phyloP scores from a whole-genome alignment of 257 asterid genomes.

The Solanum rostratum region DNA sequence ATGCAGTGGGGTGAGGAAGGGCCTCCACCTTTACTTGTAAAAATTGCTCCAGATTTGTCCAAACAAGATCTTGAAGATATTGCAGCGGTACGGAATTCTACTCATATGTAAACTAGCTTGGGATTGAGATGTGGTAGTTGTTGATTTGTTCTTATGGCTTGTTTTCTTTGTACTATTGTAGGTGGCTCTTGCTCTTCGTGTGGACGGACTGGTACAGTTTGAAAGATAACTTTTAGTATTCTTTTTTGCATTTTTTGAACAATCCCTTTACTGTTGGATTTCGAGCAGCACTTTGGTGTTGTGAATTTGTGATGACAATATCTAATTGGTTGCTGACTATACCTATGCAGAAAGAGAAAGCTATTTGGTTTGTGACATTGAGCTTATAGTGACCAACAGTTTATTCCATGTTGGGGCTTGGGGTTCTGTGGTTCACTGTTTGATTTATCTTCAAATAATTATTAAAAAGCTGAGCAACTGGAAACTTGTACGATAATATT shows the following conservation, averaged over 20 bases:
- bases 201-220: constrained; percentile 84
- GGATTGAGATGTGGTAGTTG: not conserved
- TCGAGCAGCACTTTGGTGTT: not conserved
- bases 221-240: not conserved
- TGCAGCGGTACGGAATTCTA: constrained; percentile 53
- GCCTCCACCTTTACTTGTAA: constrained; percentile 92
- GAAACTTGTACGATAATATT: not conserved
- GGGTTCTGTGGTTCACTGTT: not conserved
- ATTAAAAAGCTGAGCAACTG: not conserved
- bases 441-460: not conserved
- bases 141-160: not conserved
- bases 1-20: constrained; percentile 99
- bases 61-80: constrained; percentile 94
- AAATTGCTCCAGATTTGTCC: constrained; percentile 95
- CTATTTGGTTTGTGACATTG: not conserved
- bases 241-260: not conserved
- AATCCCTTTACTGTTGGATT: not conserved
- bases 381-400: not conserved
- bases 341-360: not conserved
- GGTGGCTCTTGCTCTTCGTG: constrained; percentile 94
- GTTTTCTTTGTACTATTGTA: constrained; percentile 23
- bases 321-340: not conserved
- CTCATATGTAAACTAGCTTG: not conserved
- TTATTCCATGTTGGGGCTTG: not conserved
- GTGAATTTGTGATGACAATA: not conserved